A percentile compares a stretch with the other conserved stretches of the same genome.
These are phyloP conservation scores for Scedosporium apiospermum DNA, from an alignment of 2,329 filamentous ascomycete genomes.

Conservation along the genomic window DNA sequence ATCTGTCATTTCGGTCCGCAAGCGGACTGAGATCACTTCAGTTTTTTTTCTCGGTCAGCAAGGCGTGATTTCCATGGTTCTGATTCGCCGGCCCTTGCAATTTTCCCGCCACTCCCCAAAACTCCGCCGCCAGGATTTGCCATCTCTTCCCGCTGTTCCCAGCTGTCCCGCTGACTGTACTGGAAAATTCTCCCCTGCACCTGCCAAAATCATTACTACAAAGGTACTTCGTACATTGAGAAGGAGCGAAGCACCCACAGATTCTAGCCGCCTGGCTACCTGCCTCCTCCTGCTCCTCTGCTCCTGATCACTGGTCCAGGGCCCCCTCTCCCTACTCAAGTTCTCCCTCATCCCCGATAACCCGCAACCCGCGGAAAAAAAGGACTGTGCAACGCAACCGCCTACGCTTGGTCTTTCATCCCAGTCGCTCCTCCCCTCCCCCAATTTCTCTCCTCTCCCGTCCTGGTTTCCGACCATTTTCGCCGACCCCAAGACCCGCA, in stretches of 20 bases:
- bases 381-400: neutral
- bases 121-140: neutral
- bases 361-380: conserved; percentile 3
- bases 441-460: conserved; percentile 5
- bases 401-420: neutral
- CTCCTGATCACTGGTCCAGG: neutral
- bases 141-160: neutral
- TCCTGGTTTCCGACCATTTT: conserved; percentile 2
- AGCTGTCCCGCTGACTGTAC: neutral
- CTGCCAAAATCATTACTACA: neutral
- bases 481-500: neutral
- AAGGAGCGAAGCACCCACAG: no score
- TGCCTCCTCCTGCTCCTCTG: neutral
- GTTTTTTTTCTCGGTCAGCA: neutral
- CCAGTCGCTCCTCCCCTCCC: conserved; percentile 3
- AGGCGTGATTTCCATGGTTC: neutral
- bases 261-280: neutral
- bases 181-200: neutral
- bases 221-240: no score
- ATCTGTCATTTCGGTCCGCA: no score
- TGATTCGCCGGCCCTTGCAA: neutral
- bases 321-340: neutral
- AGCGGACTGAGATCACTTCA: neutral
- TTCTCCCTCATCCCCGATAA: neutral
- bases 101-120: neutral